A percentile compares a stretch with the other conserved stretches of the same genome.
These are phyloP conservation scores for Heterococcus sp. DNA, from an alignment of 108 stramenopile genomes.

Conservation along the genomic window DNA sequence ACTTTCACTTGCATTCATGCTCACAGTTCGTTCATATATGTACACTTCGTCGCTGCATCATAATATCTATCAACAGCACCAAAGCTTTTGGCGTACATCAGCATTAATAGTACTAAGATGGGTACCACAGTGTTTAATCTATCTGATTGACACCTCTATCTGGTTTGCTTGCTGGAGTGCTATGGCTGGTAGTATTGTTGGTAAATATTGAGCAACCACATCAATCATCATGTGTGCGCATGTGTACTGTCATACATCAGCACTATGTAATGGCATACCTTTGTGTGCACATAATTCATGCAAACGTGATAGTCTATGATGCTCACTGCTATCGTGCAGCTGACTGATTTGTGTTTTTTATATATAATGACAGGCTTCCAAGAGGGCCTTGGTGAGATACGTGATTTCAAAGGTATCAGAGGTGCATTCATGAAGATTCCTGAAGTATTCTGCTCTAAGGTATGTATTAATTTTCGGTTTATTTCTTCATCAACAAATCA, in stretches of 20 bases:
- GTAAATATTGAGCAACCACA: too few species aligned
- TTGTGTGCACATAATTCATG: neutral
- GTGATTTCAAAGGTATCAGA: conserved; percentile 46
- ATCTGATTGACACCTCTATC: conserved; percentile 91
- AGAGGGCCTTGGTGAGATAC: conserved; percentile 75
- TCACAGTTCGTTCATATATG: too few species aligned
- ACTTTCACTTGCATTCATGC: too few species aligned
- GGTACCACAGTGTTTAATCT: conserved; percentile 90
- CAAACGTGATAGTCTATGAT: neutral
- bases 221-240: too few species aligned
- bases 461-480: neutral
- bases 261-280: too few species aligned
- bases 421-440: conserved; percentile 47
- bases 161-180: conserved; percentile 94
- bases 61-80: neutral
- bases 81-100: conserved; percentile 3
- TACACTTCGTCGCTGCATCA: too few species aligned
- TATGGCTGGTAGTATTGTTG: conserved; percentile 82
- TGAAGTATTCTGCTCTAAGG: conserved; percentile 26
- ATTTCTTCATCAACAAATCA: neutral
- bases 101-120: conserved; percentile 75
- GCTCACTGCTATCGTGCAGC: neutral
- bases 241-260: too few species aligned
- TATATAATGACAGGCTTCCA: conserved; percentile 60
- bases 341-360: neutral